These are phyloP conservation scores for Kazachstania africana DNA, from an alignment of 805 yeast species.

Conservation along the genomic window DNA sequence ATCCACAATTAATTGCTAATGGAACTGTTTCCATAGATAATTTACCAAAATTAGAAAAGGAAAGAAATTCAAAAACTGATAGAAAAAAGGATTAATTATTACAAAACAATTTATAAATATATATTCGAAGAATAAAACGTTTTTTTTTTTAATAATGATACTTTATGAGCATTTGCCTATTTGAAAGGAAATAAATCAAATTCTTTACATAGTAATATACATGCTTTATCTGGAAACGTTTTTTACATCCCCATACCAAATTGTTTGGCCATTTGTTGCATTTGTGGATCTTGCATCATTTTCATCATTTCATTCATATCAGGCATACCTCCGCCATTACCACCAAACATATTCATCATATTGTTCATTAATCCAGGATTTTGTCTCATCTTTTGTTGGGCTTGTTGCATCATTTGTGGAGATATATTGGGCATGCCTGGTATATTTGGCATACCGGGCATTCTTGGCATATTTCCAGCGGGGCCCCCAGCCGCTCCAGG, in stretches of 20 bases:
- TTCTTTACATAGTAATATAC: too few relatives aligned
- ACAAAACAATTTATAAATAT: too few relatives aligned
- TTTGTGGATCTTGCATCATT: slow-evolving; percentile 39
- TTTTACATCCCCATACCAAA: slow-evolving; percentile 29
- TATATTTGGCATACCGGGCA: slow-evolving; percentile 48
- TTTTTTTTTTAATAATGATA: too few relatives aligned
- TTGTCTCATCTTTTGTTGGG: slow-evolving; percentile 52
- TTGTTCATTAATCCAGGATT: slow-evolving; percentile 68
- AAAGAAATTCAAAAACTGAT: slow-evolving; percentile 13
- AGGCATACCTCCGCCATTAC: slow-evolving; percentile 54
- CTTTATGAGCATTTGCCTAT: too few relatives aligned
- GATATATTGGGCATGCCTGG: slow-evolving; percentile 37
- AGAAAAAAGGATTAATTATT: slow-evolving; percentile 5
- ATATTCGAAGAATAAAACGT: too few relatives aligned
- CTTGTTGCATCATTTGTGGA: slow-evolving; percentile 34
- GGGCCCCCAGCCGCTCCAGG: slow-evolving; percentile 30
- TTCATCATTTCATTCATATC: slow-evolving; percentile 54
- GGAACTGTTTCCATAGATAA: slow-evolving; percentile 22
- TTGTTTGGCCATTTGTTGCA: slow-evolving; percentile 39
- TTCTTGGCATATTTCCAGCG: slow-evolving; percentile 27
- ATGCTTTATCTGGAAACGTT: too few relatives aligned
- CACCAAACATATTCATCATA: slow-evolving; percentile 65
- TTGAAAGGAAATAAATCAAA: too few relatives aligned
- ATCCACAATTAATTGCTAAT: slow-evolving; percentile 22
- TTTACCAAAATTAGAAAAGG: slow-evolving; percentile 24